phyloP scores from a whole-genome alignment of 1,284 basidiomycete genomes.

The Ganoderma multipileum region DNA sequence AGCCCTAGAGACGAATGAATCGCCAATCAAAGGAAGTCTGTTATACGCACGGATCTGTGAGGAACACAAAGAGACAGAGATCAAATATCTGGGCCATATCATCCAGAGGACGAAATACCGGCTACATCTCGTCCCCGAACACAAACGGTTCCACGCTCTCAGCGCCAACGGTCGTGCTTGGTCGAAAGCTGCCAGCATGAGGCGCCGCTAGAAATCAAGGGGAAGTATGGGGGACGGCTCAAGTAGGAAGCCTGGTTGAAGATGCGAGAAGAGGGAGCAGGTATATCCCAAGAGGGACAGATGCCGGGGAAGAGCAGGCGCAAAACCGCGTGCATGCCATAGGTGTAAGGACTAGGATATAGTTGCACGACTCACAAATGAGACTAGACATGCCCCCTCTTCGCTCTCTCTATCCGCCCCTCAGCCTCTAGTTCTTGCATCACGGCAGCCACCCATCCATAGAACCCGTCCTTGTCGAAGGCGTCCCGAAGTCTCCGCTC shows the following conservation, averaged over 20 bases:
- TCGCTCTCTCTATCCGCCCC: constrained; percentile 50
- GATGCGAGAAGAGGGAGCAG: background rate
- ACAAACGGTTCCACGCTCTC: background rate
- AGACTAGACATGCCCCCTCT: constrained; percentile 37
- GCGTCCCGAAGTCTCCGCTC: constrained; percentile 57
- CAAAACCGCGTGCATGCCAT: background rate
- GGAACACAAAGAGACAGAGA: background rate
- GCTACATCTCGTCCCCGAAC: background rate
- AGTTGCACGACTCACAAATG: background rate
- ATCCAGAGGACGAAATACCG: no score
- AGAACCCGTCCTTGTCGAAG: constrained; percentile 62
- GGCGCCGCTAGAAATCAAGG: no score
- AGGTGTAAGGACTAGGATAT: background rate
- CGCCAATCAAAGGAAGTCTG: background rate
- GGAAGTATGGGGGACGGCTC: no score
- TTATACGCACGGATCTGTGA: background rate
- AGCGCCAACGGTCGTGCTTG: no score
- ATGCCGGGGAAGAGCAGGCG: background rate
- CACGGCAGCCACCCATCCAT: constrained; percentile 57
- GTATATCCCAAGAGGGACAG: background rate
- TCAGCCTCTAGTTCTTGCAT: constrained; percentile 63
- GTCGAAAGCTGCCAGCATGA: no score
- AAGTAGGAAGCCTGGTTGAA: background rate
- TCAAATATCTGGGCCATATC: background rate
- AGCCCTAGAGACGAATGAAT: background rate